Conservation (phyloP, 2,329 filamentous ascomycete genomes). For the Colletotrichum liriopes region DNA sequence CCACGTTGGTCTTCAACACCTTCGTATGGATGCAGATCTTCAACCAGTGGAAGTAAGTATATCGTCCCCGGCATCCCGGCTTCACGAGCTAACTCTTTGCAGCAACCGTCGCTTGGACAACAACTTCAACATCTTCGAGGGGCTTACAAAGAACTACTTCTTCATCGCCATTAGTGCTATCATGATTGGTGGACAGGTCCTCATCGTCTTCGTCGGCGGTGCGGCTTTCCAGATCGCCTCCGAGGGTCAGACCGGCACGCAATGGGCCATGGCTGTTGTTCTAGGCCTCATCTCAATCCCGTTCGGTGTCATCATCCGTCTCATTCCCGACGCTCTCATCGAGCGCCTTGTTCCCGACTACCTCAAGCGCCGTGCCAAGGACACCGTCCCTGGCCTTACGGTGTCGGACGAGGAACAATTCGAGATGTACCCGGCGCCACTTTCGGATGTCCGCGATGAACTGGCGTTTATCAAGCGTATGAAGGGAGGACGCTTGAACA, state of each 20-base stretch:
- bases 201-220: constrained; percentile 92
- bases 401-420: constrained; percentile 78
- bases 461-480: constrained; percentile 85
- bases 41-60: constrained; percentile 91
- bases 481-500: constrained; percentile 86
- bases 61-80: constrained; percentile 21
- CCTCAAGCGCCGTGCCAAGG: constrained; percentile 63
- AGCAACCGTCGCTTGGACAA: constrained; percentile 95
- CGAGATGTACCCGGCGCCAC: constrained; percentile 78
- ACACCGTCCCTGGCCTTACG: constrained; percentile 68
- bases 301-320: constrained; percentile 84
- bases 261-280: constrained; percentile 91
- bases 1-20: constrained; percentile 94
- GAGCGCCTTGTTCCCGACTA: constrained; percentile 67
- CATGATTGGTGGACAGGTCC: constrained; percentile 90
- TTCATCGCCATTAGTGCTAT: constrained; percentile 88
- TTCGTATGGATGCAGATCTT: constrained; percentile 99
- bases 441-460: constrained; percentile 84
- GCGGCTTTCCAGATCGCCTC: constrained; percentile 81
- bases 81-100: constrained; percentile 42
- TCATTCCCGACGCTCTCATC: constrained; percentile 82
- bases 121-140: constrained; percentile 95
- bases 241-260: constrained; percentile 74
- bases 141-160: constrained; percentile 87
- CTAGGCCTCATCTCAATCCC: constrained; percentile 89